Evolutionary conservation across 352 stramenopile species (phyloP).

Genomic region (Discostella stelligera): DNA sequence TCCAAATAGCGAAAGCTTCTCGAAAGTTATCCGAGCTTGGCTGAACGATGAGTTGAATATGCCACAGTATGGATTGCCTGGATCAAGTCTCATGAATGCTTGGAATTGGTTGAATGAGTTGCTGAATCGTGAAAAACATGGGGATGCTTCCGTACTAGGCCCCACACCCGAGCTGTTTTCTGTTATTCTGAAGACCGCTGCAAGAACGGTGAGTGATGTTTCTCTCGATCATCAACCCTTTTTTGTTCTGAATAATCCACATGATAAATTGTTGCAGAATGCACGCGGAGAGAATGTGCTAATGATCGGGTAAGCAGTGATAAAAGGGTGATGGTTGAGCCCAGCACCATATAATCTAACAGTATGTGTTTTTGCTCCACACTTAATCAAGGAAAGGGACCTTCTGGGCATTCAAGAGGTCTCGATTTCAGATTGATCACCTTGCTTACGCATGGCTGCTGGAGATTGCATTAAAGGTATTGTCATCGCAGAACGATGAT

Average conservation of each 20-base stretch:
- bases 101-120: slow-evolving; percentile 61
- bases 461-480: slow-evolving; percentile 57
- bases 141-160: slow-evolving; percentile 17
- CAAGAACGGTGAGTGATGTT: slow-evolving; percentile 18
- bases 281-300: slow-evolving; percentile 38
- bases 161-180: slow-evolving; percentile 54
- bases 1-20: slow-evolving; percentile 69
- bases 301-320: slow-evolving; percentile 17
- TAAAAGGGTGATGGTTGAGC: not conserved
- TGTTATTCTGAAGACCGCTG: slow-evolving; percentile 51
- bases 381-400: slow-evolving; percentile 4
- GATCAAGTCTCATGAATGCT: slow-evolving; percentile 48
- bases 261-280: slow-evolving; percentile 7
- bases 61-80: slow-evolving; percentile 14
- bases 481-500: slow-evolving; percentile 46
- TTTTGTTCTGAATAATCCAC: not conserved
- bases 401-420: slow-evolving; percentile 37
- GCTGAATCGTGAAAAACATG: slow-evolving; percentile 50
- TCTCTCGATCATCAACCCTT: not conserved
- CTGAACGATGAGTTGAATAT: slow-evolving; percentile 46
- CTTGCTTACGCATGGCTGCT: slow-evolving; percentile 58
- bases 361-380: not conserved
- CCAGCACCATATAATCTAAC: not conserved
- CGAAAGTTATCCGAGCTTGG: slow-evolving; percentile 72
- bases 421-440: slow-evolving; percentile 52